Base-by-base conservation (phyloP, 179 eudicot genomes). In the Actinidia arguta region DNA sequence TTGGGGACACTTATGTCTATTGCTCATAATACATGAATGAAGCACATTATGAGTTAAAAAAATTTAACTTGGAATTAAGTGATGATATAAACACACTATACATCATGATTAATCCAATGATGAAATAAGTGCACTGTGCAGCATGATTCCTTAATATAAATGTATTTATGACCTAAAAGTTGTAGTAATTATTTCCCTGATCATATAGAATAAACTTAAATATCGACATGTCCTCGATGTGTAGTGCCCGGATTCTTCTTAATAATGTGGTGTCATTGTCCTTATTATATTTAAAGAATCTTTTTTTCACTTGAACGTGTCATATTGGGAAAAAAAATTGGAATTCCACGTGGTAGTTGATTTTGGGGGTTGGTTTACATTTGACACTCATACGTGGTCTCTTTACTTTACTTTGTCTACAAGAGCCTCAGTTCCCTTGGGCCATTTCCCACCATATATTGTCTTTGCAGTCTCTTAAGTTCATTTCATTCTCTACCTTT, bases 281-380 rank as follows among this genome's bases (percentile, higher is more conserved):
- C 47, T 39, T 12, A 7, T 47, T 8, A 24, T 50, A 39, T 48
- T n/a, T 73, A 17, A 51, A 4, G 46, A 47, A 54, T 48, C 42
- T 12, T 73, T 48, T 48, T 22, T 70, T 4, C 17, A 20, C 78
- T 74, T 16, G 22, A 0, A 62, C 58, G 31, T 73, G 55, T 73
- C 76, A 9, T 24, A 22, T 47, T 48, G 76, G 8, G 17, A 47
- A 4, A 73, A 50, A 1, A 20, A n/a, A 27, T 71, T 48, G 18
- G 62, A 58, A 73, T 50, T 70, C 76, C 76, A 48, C 39, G 58
- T 73, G 76, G 25, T 47, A 50, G 31, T 50, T 22, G 36, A 73
- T 73, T 4, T 48, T 48, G 58, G 39, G 76, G 76, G 6, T 48
- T 22, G 48, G 56, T 58, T 52, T 54, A 55, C 50, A 55, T 31